Evolutionary conservation across 2,329 filamentous ascomycete genomes (phyloP).

Genomic region (Magnaporthiopsis rhizophila): DNA sequence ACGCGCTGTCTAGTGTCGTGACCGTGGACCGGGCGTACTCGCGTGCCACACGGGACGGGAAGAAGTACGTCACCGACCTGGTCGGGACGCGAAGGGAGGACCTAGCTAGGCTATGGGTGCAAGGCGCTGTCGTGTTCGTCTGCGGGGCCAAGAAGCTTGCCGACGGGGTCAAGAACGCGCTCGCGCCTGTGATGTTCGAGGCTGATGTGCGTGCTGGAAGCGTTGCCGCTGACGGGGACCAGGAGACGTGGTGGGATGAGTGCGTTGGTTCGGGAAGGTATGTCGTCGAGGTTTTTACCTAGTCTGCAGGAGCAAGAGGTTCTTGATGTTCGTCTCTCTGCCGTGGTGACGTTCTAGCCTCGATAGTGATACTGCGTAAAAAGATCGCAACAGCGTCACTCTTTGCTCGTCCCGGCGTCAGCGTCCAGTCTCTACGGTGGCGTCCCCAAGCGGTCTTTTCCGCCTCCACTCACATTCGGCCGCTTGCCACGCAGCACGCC

Average conservation of each 20-base stretch:
- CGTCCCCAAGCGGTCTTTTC: too few species aligned
- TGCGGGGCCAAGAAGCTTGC: slow-evolving; percentile 3
- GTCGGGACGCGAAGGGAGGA: not conserved
- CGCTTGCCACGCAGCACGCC: too few species aligned
- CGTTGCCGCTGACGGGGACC: not conserved
- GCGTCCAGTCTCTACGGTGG: too few species aligned
- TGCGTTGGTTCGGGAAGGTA: not conserved
- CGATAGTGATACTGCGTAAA: too few species aligned
- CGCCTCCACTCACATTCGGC: too few species aligned
- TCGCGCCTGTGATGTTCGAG: not conserved
- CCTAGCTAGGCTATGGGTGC: not conserved
- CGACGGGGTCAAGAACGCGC: not conserved
- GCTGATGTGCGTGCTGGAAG: not conserved
- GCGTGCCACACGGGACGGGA: not conserved
- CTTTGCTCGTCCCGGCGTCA: too few species aligned
- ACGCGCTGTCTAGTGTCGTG: not conserved
- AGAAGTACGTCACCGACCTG: not conserved
- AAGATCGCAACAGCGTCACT: too few species aligned
- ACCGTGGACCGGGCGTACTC: slow-evolving; percentile 2
- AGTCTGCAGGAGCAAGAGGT: not conserved
- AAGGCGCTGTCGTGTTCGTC: slow-evolving; percentile 1
- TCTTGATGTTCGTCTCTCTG: too few species aligned
- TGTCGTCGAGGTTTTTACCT: slow-evolving; percentile 2
- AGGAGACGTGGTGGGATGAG: not conserved
- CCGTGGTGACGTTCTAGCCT: too few species aligned